Evolutionary conservation across 495 filamentous ascomycete genomes (phyloP), one percentile per base, ranked within the genome.

Genomic region (Xeromyces bisporus): DNA sequence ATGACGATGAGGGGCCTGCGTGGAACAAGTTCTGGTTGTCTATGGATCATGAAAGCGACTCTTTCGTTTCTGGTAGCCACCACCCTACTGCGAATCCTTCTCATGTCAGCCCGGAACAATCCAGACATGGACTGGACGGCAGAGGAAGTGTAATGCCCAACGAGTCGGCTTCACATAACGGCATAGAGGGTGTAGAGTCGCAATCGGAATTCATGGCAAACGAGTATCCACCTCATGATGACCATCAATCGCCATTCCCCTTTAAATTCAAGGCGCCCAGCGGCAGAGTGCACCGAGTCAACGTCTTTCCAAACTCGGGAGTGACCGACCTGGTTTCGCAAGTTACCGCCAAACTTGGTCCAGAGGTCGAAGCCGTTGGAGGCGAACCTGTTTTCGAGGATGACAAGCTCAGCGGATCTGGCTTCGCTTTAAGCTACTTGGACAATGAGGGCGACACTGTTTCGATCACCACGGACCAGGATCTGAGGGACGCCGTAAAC

Each of bases 1-100:
- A 66, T 16, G 87, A 97, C 46, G 83, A 73, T 41, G 89, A 96
- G 55, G 89, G 89, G 0, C 89, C 89, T 10, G 89, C 89, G 9
- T 97, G 89, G 89, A 93, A 94, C 60, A 96, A 94, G 58, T 97
- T 97, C 62, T 97, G 89, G 89, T 62, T 96, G 32, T 94, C 89
- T 2, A 71, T 97, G 40, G 86, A 94, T 54, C 75, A 91, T 44
- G 89, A 94, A 47, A 89, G 87, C 3, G 89, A 96, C 53, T 97
- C 89, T 1, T 77, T 92, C 64, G 73, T 96, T 38, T 99, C 89
- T 33, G 89, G 91, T 27, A 81, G 84, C 35, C 79, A 80, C 32
- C 71, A 67, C 41, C 74, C 65, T 37, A 62, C 57, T 66, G 67
- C 47, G 11, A 15, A 14, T 74, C 77, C 42, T 52, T 80, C 15